Conservation (phyloP, 768 basidiomycete species). For the Lactifluus hygrophoroides region DNA sequence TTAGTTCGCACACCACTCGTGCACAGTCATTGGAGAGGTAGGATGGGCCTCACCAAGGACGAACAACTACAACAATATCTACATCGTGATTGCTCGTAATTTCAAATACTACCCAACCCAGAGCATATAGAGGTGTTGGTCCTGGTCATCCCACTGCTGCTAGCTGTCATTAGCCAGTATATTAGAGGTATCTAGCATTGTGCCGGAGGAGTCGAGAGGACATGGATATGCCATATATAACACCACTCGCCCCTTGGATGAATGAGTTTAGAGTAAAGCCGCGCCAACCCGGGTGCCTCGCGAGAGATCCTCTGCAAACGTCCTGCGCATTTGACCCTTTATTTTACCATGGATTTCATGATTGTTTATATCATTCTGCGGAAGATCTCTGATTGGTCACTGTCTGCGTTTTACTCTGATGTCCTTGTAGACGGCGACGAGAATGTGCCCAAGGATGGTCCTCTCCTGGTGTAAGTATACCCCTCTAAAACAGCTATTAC, state of each 20-base stretch:
- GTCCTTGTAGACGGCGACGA: slow-evolving; percentile 78
- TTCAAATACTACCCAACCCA: too few species aligned
- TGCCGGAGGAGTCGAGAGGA: too few species aligned
- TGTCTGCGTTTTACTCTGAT: slow-evolving; percentile 80
- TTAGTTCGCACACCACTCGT: slow-evolving; percentile 30
- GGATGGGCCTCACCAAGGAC: slow-evolving; percentile 56
- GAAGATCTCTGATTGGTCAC: slow-evolving; percentile 58
- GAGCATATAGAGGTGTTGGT: too few species aligned
- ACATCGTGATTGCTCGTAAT: not conserved
- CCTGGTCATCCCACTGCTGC: too few species aligned
- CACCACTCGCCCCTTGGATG: too few species aligned
- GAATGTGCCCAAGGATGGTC: slow-evolving; percentile 77
- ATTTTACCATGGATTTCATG: slow-evolving; percentile 25
- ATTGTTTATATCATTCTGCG: slow-evolving; percentile 65
- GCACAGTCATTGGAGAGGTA: slow-evolving; percentile 56
- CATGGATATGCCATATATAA: too few species aligned
- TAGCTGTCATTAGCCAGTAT: not conserved
- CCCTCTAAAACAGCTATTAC: too few species aligned
- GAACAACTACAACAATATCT: slow-evolving; percentile 37
- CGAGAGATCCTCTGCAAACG: not conserved
- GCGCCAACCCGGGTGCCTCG: not conserved
- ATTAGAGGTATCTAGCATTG: too few species aligned
- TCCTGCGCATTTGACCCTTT: not conserved
- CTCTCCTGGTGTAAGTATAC: slow-evolving; percentile 78
- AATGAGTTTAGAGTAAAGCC: too few species aligned